Evolutionary conservation across 306 rosid genomes (phyloP), one percentile per base, ranked within the genome.

Genomic region (Dalbergia oliveri): DNA sequence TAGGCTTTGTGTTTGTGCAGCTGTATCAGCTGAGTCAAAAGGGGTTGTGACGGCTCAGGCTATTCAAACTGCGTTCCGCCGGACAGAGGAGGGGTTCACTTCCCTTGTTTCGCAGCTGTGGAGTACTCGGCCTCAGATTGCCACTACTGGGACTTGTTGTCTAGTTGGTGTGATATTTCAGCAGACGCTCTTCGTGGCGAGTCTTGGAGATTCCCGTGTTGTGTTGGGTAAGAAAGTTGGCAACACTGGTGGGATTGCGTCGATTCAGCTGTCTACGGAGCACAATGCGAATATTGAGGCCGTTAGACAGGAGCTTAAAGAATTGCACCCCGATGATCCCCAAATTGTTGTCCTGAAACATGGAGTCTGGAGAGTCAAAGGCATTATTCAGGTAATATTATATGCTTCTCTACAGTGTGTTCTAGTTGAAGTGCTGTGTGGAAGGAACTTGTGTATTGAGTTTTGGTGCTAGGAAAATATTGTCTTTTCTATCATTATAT

Each of bases 341-440:
- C 88, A 91, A 79, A 84, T 94, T 73, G 98, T 91, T 50, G 94
- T 90, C 60, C 90, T 87, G 63, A 94, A 74, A 89, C 95, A 89
- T 75, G 98, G 97, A 60, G 95, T 94, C 73, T 94, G 98, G 98
- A 90, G 97, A 87, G 98, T 94, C 68, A 94, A 94, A 83, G 98
- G 98, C 81, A 94, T 94, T 77, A 94, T 94, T 72, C 98, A 94
- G 98, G 98, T 94, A 78, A 78, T 75, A 60, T 62, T 21, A 16
- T 58, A 26, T 80, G 14, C 56, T 77, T 51, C 49, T 79, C 58
- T 19, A 0, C 3, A 8, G 4, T 78, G 45, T 69, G 56, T 43
- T 66, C 51, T 66, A 39, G 49, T 79, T 51, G 68, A 67, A 62
- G 16, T 68, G 11, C 43, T 33, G 34, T 53, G 58, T 37, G 16